Base-by-base conservation (phyloP, 1,284 basidiomycete species). In the Puccinia novopanici region DNA sequence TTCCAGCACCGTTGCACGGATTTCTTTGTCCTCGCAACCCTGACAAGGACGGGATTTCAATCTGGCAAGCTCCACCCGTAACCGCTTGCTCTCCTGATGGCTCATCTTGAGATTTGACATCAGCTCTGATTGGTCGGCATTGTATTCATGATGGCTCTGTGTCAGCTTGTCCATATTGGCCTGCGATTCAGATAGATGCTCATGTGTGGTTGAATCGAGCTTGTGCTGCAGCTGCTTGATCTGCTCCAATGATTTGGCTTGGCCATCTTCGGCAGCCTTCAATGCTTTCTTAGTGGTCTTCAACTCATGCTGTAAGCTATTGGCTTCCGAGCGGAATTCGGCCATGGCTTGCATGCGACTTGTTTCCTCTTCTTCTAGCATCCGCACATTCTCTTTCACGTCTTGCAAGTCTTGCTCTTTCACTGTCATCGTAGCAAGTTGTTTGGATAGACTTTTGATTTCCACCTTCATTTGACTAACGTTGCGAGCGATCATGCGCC, bases 361-460 rank as follows among this genome's bases (percentile, higher is more conserved):
- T 72, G 52, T 50, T 6, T 45, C 70, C 24, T 72, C 70, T 55
- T 30, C 48, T 37, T 72, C 70, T 22, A 72, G 30, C 45, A 54
- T 72, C 50, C 70, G 70, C n/a, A 72, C 30, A 22, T 72, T 48
- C 19, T 72, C 48, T 72, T 72, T 72, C 8, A 72, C 42, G 27
- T 72, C 17, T 34, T 72, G 30, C 52, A 50, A 45, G 17, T 48
- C 42, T 54, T 54, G 45, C 9, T 72, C 70, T 52, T 72, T 45
- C 24, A 67, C 24, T 67, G 65, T 45, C n/a, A 48, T 40, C 65
- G n/a, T 45, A 54, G 42, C 48, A 19, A 72, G 50, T 34, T 52
- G 30, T 52, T 72, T 45, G 34, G 70, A 48, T 13, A 72, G 52
- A 19, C 50, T 55, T 27, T 72, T 48, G 19, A 72, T 72, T 27